A percentile compares a stretch with the other conserved stretches of the same genome.
Evolutionary conservation across 2,329 filamentous ascomycete species (phyloP).

Genomic region (Ascosphaera apis): DNA sequence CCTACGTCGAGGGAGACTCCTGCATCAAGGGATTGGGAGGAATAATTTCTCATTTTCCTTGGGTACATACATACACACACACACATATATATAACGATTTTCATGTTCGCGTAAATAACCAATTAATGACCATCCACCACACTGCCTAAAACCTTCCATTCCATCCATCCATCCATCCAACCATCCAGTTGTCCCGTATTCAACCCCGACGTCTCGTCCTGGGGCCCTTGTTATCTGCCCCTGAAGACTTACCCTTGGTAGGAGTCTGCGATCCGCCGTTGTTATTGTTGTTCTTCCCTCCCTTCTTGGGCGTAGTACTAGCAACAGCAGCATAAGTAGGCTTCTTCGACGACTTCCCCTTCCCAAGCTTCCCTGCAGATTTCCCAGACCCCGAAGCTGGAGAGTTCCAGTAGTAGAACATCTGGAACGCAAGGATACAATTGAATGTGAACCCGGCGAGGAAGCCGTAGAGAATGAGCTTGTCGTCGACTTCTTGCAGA

Average conservation of each 20-base stretch:
- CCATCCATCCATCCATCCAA: too few species aligned
- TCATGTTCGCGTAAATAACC: too few species aligned
- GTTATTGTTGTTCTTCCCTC: too few species aligned
- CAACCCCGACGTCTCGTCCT: constrained; percentile 33
- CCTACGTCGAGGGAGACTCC: constrained; percentile 9
- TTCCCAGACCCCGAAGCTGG: constrained; percentile 10
- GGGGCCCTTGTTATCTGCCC: constrained; percentile 24
- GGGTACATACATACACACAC: too few species aligned
- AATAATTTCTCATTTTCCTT: too few species aligned
- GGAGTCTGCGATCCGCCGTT: too few species aligned
- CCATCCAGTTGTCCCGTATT: constrained; percentile 1
- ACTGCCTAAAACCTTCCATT: too few species aligned
- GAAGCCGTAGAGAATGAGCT: constrained; percentile 87
- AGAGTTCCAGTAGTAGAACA: constrained; percentile 90
- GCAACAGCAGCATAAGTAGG: constrained; percentile 8
- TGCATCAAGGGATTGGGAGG: background rate
- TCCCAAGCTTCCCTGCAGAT: constrained; percentile 11
- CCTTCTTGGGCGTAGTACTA: constrained; percentile 7
- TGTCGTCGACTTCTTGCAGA: constrained; percentile 89
- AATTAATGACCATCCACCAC: too few species aligned
- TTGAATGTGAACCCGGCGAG: constrained; percentile 82
- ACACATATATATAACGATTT: too few species aligned
- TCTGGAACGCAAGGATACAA: constrained; percentile 62
- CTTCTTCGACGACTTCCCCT: too few species aligned
- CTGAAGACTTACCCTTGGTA: too few species aligned